Conservation (phyloP, 2,329 filamentous ascomycete species). For the Penicillium sp. region DNA sequence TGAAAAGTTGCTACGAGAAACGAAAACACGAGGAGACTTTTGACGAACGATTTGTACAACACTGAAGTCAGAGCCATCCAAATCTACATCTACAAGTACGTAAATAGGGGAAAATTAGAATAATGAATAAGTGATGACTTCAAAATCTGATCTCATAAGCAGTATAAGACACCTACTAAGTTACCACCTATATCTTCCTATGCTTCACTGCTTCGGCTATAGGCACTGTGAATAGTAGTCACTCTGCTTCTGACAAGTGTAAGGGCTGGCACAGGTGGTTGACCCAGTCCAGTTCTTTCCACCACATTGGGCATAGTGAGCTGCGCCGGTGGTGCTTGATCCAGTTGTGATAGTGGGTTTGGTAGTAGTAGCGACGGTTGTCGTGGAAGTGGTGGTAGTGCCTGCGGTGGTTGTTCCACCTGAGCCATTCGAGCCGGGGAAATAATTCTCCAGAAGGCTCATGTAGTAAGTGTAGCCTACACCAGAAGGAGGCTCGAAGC, state of each 20-base stretch:
- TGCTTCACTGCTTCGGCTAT: slow-evolving; percentile 2
- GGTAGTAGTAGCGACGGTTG: not conserved
- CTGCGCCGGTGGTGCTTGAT: slow-evolving; percentile 2
- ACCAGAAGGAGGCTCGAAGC: slow-evolving; percentile 33
- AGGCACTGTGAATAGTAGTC: slow-evolving; percentile 42
- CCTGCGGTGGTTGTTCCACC: slow-evolving; percentile 3
- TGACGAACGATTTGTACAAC: not conserved
- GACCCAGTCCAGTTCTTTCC: slow-evolving; percentile 33
- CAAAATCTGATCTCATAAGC: not conserved
- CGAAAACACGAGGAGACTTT: no score
- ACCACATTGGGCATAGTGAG: slow-evolving; percentile 32
- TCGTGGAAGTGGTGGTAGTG: not conserved
- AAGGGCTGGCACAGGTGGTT: slow-evolving; percentile 31
- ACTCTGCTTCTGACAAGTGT: slow-evolving; percentile 33
- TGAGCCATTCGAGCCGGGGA: not conserved
- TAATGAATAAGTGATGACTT: not conserved
- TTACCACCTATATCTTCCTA: not conserved
- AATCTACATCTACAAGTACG: not conserved
- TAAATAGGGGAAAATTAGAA: not conserved
- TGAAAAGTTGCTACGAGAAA: not conserved
- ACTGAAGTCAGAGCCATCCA: not conserved
- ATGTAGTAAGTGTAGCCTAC: slow-evolving; percentile 29
- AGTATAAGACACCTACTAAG: not conserved
- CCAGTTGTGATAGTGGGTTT: slow-evolving; percentile 7
- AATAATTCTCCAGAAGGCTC: slow-evolving; percentile 21